Percentiles rank a stretch among this genome's conserved stretches.
These are phyloP conservation scores for Albophoma yamanashiensis DNA, from an alignment of 2,329 filamentous ascomycete species.

Conservation along the genomic window DNA sequence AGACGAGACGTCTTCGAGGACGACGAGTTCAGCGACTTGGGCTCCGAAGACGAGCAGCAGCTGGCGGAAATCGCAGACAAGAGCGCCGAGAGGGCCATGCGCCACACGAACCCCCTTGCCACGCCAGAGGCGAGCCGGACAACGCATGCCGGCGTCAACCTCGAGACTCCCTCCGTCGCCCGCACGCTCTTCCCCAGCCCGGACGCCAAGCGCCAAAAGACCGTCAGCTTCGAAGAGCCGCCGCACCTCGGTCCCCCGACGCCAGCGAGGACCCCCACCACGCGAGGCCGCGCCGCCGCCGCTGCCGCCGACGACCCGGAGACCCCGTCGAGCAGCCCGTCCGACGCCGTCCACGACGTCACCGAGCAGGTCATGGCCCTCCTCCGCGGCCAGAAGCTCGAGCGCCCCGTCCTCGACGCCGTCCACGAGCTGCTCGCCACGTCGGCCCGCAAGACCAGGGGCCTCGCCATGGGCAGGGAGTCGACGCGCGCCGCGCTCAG, in stretches of 20 bases:
- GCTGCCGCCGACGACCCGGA: neutral
- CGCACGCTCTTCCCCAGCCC: constrained; percentile 23
- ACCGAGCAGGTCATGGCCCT: constrained; percentile 38
- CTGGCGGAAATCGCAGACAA: constrained; percentile 23
- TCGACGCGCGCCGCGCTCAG: constrained; percentile 51
- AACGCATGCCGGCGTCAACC: constrained; percentile 10
- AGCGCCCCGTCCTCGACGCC: constrained; percentile 20
- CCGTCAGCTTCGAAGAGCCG: constrained; percentile 18
- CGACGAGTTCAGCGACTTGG: constrained; percentile 21
- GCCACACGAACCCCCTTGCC: constrained; percentile 5
- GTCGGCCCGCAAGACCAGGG: constrained; percentile 47
- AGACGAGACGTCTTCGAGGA: constrained; percentile 13
- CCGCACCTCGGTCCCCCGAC: constrained; percentile 1
- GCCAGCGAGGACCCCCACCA: constrained; percentile 7
- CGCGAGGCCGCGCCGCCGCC: neutral
- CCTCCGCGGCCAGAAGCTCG: constrained; percentile 32
- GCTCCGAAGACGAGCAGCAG: constrained; percentile 27
- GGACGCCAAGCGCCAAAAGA: constrained; percentile 19
- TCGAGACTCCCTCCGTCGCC: constrained; percentile 24
- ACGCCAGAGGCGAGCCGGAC: constrained; percentile 15
- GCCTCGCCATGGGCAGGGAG: constrained; percentile 55
- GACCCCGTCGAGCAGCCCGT: constrained; percentile 7
- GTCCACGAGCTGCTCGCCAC: constrained; percentile 37
- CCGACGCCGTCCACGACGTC: constrained; percentile 19
- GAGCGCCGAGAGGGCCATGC: constrained; percentile 17